Evolutionary conservation across 208 protist species (phyloP).

Genomic region (Trypanosoma conorhini): DNA sequence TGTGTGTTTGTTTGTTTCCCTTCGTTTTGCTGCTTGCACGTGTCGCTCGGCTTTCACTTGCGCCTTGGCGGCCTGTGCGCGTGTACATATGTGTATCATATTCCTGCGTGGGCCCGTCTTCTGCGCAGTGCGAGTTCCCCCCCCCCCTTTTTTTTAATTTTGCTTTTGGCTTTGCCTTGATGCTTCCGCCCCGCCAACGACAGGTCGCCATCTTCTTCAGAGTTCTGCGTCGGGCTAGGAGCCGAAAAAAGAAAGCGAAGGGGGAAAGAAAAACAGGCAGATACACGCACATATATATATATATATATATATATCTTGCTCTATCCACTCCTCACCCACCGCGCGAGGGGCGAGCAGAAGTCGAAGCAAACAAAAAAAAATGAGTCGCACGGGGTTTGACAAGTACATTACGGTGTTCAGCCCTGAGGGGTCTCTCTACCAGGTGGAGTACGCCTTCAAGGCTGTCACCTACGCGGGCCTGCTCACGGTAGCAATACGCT

Average conservation of each 20-base stretch:
- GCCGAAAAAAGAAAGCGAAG: background rate
- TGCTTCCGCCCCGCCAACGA: background rate
- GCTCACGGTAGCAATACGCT: slow-evolving; percentile 96
- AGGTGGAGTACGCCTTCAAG: slow-evolving; percentile 99
- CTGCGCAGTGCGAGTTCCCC: no score
- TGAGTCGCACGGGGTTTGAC: slow-evolving; percentile 95
- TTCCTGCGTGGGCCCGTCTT: no score
- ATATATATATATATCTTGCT: background rate
- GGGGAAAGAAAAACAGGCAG: background rate
- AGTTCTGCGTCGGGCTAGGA: background rate
- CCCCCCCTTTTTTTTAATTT: background rate
- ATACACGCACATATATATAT: background rate
- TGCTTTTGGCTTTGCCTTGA: background rate
- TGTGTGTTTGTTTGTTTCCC: background rate
- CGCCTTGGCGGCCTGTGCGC: no score
- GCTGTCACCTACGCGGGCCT: slow-evolving; percentile 96
- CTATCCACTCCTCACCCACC: background rate
- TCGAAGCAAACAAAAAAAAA: slow-evolving; percentile 8
- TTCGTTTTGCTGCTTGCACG: no score
- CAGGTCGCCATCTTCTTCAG: background rate
- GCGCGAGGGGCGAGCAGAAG: background rate
- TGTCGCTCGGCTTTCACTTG: no score
- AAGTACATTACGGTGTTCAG: slow-evolving; percentile 99
- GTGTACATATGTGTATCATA: no score
- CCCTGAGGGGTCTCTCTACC: slow-evolving; percentile 98